Evolutionary conservation across 2,329 filamentous ascomycete species (phyloP), one percentile per base, ranked within the genome.

Genomic region (Elsinoe fawcettii): DNA sequence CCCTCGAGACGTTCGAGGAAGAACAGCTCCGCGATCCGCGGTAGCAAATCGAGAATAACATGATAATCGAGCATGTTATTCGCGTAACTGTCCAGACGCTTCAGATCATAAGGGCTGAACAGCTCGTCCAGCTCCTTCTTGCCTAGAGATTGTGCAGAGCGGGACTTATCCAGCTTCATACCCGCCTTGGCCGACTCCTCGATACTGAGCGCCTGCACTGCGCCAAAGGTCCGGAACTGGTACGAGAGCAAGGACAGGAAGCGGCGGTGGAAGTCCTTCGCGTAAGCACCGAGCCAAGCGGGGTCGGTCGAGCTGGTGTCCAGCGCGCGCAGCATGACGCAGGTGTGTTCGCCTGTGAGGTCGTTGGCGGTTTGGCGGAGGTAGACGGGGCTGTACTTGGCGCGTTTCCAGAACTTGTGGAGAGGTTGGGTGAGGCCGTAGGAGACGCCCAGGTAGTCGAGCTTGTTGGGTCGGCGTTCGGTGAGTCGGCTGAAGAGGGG

Each of bases 51-150:
- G 25, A 97, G 80, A 57, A 99, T 93, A 64, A 96, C 91, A 68
- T 96, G 95, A 75, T 97, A 96, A 72, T 99, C 95, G 41, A 99
- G 83, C 80, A 96, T 88, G 73, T 95, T 96, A 73, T 95, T 95
- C 14, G 93, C 89, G 66, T 99, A 99, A 43, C 88, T 91, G 69
- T 96, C 92, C 2, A 99, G 79, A 25, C 93, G 86, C 76, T 97
- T 97, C 61, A 96, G 81, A 70, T 99, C 93, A 69, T 93, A 97
- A 0, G 93, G 91, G 2, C 88, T 90, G 70, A 99, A 81, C 2
- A 86, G 71, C 14, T 77, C 75, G 66, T 96, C 91, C 5, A 99
- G 80, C 60, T 91, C 87, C 0, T 74, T 62, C 73, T 95, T 95
- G 11, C 77, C 83, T 55, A 99, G 74, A 1, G 82, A 73, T 2